Evolutionary conservation across 192 early-diverging fungal genomes (phyloP).

Genomic region (Entomortierella chlamydospora): DNA sequence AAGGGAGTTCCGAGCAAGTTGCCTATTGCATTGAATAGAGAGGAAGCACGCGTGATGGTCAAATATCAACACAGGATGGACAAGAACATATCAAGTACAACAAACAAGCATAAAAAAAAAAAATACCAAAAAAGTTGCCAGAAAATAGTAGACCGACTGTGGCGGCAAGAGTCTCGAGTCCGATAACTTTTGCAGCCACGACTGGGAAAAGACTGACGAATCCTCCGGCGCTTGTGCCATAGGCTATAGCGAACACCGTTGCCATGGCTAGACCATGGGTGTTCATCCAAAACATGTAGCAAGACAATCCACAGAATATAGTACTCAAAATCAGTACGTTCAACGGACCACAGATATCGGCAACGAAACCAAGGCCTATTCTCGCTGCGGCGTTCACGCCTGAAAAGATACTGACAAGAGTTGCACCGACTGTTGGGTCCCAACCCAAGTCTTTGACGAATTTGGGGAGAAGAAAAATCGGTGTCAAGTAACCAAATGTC

Average conservation of each 20-base stretch:
- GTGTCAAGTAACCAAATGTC: constrained; percentile 44
- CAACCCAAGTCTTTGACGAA: constrained; percentile 24
- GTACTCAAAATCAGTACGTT: constrained; percentile 53
- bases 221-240: constrained; percentile 61
- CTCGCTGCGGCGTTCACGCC: constrained; percentile 61
- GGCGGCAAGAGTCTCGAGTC: constrained; percentile 46
- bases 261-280: constrained; percentile 41
- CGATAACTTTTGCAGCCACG: constrained; percentile 49
- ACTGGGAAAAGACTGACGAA: constrained; percentile 55
- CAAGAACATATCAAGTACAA: no score
- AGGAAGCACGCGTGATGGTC: no score
- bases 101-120: no score
- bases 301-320: constrained; percentile 53
- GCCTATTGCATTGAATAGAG: constrained; percentile 15
- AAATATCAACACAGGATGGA: no score
- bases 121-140: constrained; percentile 54
- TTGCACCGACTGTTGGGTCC: constrained; percentile 41
- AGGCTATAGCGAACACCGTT: constrained; percentile 53
- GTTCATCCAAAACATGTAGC: constrained; percentile 57
- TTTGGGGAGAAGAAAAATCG: constrained; percentile 49
- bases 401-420: constrained; percentile 57
- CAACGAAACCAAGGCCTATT: constrained; percentile 52
- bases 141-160: constrained; percentile 56
- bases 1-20: constrained; percentile 57
- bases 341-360: constrained; percentile 56